A percentile compares a stretch with the other conserved stretches of the same genome.
Conservation (phyloP, 306 rosid species). For the Luffa acutangula region DNA sequence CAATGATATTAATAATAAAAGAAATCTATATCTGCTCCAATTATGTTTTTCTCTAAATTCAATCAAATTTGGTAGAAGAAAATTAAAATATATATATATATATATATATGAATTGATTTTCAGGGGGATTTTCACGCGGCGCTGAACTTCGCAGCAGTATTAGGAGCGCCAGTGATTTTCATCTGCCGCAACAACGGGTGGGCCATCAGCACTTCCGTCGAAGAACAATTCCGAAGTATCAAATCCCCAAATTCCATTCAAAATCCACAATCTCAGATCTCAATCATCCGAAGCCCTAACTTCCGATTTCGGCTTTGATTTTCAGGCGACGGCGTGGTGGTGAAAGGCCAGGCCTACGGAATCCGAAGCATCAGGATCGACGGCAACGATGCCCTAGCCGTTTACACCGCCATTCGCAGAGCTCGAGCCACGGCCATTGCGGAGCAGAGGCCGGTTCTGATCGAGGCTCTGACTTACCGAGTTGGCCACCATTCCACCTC, state of each 20-base stretch:
- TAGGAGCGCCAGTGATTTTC: slow-evolving; percentile 75
- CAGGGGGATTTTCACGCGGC: slow-evolving; percentile 98
- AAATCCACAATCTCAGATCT: background rate
- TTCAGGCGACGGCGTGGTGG: slow-evolving; percentile 66
- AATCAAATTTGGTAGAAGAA: too few species aligned
- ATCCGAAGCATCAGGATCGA: slow-evolving; percentile 55
- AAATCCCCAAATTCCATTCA: background rate
- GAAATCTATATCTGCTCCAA: too few species aligned
- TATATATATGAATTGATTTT: background rate
- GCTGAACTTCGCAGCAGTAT: slow-evolving; percentile 76
- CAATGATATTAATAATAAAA: too few species aligned
- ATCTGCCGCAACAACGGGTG: slow-evolving; percentile 97
- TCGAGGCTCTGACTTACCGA: slow-evolving; percentile 71
- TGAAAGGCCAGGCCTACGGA: slow-evolving; percentile 61
- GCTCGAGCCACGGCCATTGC: slow-evolving; percentile 50
- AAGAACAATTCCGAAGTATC: slow-evolving; percentile 89
- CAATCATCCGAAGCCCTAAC: background rate
- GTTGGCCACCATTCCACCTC: slow-evolving; percentile 83
- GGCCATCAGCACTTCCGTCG: slow-evolving; percentile 93
- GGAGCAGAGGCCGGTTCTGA: slow-evolving; percentile 49
- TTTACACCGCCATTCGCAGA: slow-evolving; percentile 40
- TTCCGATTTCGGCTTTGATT: background rate
- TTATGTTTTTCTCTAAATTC: too few species aligned
- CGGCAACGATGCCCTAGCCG: slow-evolving; percentile 72
- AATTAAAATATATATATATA: too few species aligned